phyloP scores from a whole-genome alignment of 371 early-diverging fungal species.

The Amoeboaphelidium protococcarum region DNA sequence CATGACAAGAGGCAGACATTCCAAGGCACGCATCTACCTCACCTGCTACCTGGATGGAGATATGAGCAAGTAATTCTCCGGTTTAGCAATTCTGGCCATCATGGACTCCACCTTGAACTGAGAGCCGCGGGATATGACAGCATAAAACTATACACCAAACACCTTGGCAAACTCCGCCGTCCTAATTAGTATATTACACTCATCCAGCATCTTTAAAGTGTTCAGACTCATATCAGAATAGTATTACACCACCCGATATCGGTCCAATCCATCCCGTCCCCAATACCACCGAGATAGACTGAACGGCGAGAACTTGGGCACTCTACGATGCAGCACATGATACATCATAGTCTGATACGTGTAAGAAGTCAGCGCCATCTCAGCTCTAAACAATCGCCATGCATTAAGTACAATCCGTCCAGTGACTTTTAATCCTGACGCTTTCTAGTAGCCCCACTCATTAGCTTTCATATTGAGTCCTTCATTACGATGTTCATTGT shows the following conservation, averaged over 20 bases:
- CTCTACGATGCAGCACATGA: constrained; percentile 31
- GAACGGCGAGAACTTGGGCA: constrained; percentile 28
- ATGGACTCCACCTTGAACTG: constrained; percentile 69
- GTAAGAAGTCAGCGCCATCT: constrained; percentile 42
- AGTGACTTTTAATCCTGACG: constrained; percentile 24
- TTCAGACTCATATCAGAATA: constrained; percentile 36
- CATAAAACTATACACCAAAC: constrained; percentile 58
- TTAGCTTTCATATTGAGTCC: constrained; percentile 6
- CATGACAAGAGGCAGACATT: constrained; percentile 57
- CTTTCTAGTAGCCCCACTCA: constrained; percentile 28
- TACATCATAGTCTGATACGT: constrained; percentile 39
- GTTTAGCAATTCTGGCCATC: constrained; percentile 53
- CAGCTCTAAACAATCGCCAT: constrained; percentile 50
- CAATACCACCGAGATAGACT: constrained; percentile 35
- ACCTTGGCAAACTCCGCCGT: constrained; percentile 59
- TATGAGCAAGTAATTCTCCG: constrained; percentile 24
- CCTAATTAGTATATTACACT: constrained; percentile 30
- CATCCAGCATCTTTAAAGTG: constrained; percentile 35
- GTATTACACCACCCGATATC: constrained; percentile 30
- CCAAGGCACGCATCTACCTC: constrained; percentile 27
- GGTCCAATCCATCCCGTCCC: constrained; percentile 15
- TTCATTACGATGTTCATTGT: not conserved
- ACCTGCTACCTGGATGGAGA: constrained; percentile 26
- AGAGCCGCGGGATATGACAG: constrained; percentile 60
- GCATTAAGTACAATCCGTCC: constrained; percentile 66